A percentile compares a stretch with the other conserved stretches of the same genome.
Evolutionary conservation across 2,329 filamentous ascomycete genomes (phyloP).

Genomic region (Fusarium abutilonis): DNA sequence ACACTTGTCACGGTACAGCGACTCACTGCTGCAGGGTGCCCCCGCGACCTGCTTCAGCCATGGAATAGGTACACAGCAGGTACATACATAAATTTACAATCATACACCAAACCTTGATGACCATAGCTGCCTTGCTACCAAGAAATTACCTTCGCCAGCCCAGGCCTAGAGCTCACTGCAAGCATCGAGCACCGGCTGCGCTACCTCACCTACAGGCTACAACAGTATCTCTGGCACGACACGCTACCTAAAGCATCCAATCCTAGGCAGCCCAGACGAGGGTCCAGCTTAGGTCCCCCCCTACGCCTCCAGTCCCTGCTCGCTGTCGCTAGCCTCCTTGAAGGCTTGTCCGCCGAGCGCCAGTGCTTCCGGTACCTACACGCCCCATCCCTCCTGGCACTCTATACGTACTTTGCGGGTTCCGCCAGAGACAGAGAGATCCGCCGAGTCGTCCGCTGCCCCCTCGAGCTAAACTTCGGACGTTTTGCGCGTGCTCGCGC

Average conservation of each 20-base stretch:
- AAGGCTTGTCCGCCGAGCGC: slow-evolving; percentile 38
- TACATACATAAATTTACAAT: neutral
- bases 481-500: slow-evolving; percentile 43
- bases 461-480: slow-evolving; percentile 42
- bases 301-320: slow-evolving; percentile 34
- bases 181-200: slow-evolving; percentile 2
- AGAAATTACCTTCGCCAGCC: neutral
- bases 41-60: neutral
- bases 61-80: neutral
- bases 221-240: slow-evolving; percentile 21
- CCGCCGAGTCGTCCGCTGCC: slow-evolving; percentile 41
- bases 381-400: slow-evolving; percentile 26
- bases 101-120: neutral
- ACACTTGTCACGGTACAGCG: slow-evolving; percentile 29
- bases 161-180: slow-evolving; percentile 26
- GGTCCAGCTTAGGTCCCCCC: slow-evolving; percentile 28
- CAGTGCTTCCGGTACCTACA: slow-evolving; percentile 36
- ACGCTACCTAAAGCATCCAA: slow-evolving; percentile 25
- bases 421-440: slow-evolving; percentile 37
- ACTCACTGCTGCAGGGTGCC: slow-evolving; percentile 31
- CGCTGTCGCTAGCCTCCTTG: slow-evolving; percentile 39
- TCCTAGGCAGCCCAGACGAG: slow-evolving; percentile 27
- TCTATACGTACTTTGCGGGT: slow-evolving; percentile 17
- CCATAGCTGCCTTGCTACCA: slow-evolving; percentile 11
- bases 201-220: slow-evolving; percentile 1